Percentiles rank a stretch among this genome's conserved stretches.
Conservation (phyloP, 305 asterid genomes). For the Fraxinus angustifolia region DNA sequence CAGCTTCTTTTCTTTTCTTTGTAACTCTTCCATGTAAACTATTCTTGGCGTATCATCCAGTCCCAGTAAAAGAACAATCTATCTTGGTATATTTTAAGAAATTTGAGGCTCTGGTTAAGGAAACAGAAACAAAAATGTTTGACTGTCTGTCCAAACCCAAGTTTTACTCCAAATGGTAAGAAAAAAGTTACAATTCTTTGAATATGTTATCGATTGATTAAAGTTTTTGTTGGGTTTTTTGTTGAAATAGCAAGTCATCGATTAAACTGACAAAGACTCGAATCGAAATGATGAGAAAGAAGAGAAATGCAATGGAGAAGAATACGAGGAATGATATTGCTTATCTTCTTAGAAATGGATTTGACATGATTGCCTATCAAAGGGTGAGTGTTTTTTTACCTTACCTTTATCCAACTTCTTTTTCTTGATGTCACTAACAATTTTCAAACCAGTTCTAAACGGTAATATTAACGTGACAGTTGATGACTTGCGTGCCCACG, state of each 20-base stretch:
- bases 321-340: conserved; percentile 62
- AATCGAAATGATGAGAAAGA: conserved; percentile 59
- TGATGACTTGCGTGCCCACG: not conserved
- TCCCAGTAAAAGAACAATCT: conserved; percentile 24
- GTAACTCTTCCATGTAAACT: conserved; percentile 21
- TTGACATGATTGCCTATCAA: conserved; percentile 60
- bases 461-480: not conserved
- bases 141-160: conserved; percentile 60
- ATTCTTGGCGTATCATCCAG: conserved; percentile 24
- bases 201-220: not conserved
- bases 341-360: conserved; percentile 62
- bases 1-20: conserved; percentile 9
- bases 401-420: not conserved
- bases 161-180: conserved; percentile 68
- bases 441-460: not conserved
- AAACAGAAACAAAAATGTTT: conserved; percentile 45
- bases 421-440: not conserved
- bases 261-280: conserved; percentile 53
- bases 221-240: not conserved
- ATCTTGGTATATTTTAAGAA: not conserved
- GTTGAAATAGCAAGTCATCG: conserved; percentile 59
- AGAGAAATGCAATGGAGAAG: conserved; percentile 67
- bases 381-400: conserved; percentile 42
- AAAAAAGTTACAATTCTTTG: not conserved
- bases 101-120: not conserved